Evolutionary conservation across 352 stramenopile species (phyloP), one percentile per base, ranked within the genome.

Genomic region (Phytophthora ohioensis): DNA sequence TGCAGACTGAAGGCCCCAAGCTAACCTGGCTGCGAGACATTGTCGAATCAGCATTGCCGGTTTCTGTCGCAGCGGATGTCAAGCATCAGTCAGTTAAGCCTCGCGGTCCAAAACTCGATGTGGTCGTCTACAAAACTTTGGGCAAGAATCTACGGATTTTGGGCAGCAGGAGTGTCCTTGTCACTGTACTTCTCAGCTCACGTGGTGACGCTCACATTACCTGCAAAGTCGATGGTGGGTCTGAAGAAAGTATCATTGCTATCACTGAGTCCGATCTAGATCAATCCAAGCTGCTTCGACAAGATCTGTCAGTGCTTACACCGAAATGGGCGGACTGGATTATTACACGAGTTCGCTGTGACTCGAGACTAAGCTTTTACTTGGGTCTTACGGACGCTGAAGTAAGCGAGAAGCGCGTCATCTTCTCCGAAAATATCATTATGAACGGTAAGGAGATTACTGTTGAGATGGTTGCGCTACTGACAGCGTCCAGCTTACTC

Each of bases 161-260:
- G 11, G 45, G 53, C 9, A 52, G 27, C 0, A 32, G 7, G 32
- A 53, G 52, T 35, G 57, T 78, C 8, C 53, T 73, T 27, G 12
- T 87, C 38, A 64, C 75, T 2, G 66, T 87, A 6, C 38, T 87
- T 7, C 64, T 91, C 9, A 81, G 75, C 31, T 89, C 81, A 0
- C 57, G 75, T 31, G 73, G 71, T 69, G 21, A 67, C 35, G 11
- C 65, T 56, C 64, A 72, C 53, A 58, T 55, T 56, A 79, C 56
- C 56, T 91, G 66, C 36, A 72, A 66, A 63, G 11, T 21, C 12
- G 39, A 55, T 17, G 47, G 58, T 41, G 13, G 27, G 0, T 38
- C 58, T 10, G 47, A 69, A 11, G 57, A 67, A 51, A 43, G 2
- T 49, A 17, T 6, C 27, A 48, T 76, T 11, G 13, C 48, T 36